phyloP scores from a whole-genome alignment of 2,329 filamentous ascomycete species.

The Aspergillus glaucus region DNA sequence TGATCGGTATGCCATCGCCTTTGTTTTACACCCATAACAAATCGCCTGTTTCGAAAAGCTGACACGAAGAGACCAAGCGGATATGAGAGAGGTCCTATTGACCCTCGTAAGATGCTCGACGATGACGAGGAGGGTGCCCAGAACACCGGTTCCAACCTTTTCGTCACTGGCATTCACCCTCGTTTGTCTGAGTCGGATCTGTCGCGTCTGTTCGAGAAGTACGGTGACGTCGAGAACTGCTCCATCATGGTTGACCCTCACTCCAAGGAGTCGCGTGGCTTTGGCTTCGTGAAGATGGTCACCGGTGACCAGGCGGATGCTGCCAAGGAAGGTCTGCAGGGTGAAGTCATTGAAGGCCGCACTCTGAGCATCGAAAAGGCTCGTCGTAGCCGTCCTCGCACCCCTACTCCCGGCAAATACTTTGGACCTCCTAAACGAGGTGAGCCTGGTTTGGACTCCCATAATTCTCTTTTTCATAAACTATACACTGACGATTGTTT shows the following conservation, averaged over 20 bases:
- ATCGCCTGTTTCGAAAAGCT: not conserved
- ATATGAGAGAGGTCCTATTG: conserved; percentile 27
- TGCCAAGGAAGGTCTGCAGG: conserved; percentile 91
- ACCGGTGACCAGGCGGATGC: conserved; percentile 92
- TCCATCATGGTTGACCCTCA: conserved; percentile 99
- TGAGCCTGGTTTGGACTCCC: conserved; percentile 43
- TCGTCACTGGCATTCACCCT: conserved; percentile 96
- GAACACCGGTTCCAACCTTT: conserved; percentile 96
- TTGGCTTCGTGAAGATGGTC: conserved; percentile 99
- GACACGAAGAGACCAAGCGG: conserved; percentile 28
- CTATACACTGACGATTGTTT: not conserved
- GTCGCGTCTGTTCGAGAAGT: conserved; percentile 94
- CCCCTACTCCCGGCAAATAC: conserved; percentile 97
- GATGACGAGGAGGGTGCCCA: conserved; percentile 67
- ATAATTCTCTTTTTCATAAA: not conserved
- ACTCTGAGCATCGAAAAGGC: conserved; percentile 99
- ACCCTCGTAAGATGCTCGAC: conserved; percentile 39
- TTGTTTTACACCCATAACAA: not conserved
- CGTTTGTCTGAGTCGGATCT: conserved; percentile 85
- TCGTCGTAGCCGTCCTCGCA: conserved; percentile 86
- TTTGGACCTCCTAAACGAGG: conserved; percentile 97
- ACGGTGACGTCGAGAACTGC: conserved; percentile 97
- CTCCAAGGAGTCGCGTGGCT: conserved; percentile 96
- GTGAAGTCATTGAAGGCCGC: conserved; percentile 89
- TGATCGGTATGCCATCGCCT: conserved; percentile 39